Base-by-base conservation (phyloP, 2,329 filamentous ascomycete species). In the Cladosporium sp. region DNA sequence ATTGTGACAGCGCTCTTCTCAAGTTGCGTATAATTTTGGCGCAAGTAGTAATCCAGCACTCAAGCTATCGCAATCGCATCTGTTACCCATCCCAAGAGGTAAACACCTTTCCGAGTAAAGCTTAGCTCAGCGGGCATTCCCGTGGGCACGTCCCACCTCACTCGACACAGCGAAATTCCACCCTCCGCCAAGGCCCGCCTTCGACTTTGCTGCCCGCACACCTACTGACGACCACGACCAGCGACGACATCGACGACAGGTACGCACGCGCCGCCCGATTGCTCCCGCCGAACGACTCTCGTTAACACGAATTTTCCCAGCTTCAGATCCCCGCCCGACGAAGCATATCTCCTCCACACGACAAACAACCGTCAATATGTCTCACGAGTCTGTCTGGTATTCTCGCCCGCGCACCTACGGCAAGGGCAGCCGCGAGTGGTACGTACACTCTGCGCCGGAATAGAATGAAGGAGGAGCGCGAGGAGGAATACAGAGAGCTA, bases 341-440 rank as follows among this genome's bases (percentile, higher is more conserved):
- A 59, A 65, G 63, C 63, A 65, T 46, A 56, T 58, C 56, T 58
- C 43, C 30, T 25, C 63, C 36, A 25, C 64, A 46, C 64, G 56
- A 61, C 58, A 49, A 60, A 48, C 71, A 74, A 78, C 79, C 80
- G 81, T 83, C 83, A 89, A 79, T 79, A 91, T 91, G 89, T 89
- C 89, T 83, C 89, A 91, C 93, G 94, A 98, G 87, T 93, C 91
- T 80, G 93, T 98, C 85, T 99, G 94, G 93, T 97, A 96, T 90
- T 97, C 93, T 80, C 93, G 95, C 83, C 95, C 95, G 80, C 91
- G 93, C 84, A 92, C 83, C 82, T 97, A 96, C 88, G 94, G 94
- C 87, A 97, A 97, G 89, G 94, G 94, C 85, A 86, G 91, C 83
- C 91, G 93, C 83, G 83, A 85, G 81, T 97, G 93, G 93, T 97